phyloP scores from a whole-genome alignment of 1,284 basidiomycete species.

The Sporisorium sorghi region DNA sequence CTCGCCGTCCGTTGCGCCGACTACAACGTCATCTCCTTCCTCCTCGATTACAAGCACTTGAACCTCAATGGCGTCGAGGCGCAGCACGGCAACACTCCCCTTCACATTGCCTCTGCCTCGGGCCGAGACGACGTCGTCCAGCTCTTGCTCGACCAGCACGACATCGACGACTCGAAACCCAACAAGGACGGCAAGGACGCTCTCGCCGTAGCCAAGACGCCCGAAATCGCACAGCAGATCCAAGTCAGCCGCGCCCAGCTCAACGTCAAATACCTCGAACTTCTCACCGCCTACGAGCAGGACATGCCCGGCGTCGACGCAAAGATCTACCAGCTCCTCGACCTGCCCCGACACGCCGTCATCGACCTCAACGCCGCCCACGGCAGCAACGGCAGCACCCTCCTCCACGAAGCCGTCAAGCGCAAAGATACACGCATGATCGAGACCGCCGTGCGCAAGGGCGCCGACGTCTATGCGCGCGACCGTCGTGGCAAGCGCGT shows the following conservation, averaged over 20 bases:
- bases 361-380: conserved; percentile 62
- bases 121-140: conserved; percentile 80
- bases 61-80: conserved; percentile 63
- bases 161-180: conserved; percentile 82
- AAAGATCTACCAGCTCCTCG: conserved; percentile 69
- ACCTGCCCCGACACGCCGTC: conserved; percentile 47
- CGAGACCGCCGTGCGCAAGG: conserved; percentile 83
- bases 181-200: conserved; percentile 80
- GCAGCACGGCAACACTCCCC: conserved; percentile 77
- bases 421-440: conserved; percentile 84
- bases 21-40: conserved; percentile 73
- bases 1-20: conserved; percentile 86
- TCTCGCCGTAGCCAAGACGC: conserved; percentile 78
- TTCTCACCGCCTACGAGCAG: conserved; percentile 72
- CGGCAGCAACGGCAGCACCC: conserved; percentile 71
- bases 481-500: conserved; percentile 83
- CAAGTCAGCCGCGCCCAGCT: conserved; percentile 82
- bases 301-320: conserved; percentile 71
- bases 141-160: conserved; percentile 73
- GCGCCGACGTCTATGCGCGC: conserved; percentile 89
- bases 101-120: conserved; percentile 86
- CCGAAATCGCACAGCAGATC: conserved; percentile 77
- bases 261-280: conserved; percentile 80
- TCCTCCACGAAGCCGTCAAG: conserved; percentile 88
- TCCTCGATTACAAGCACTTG: conserved; percentile 78